phyloP scores from a whole-genome alignment of 768 basidiomycete genomes.

The Sutorius australiensis region DNA sequence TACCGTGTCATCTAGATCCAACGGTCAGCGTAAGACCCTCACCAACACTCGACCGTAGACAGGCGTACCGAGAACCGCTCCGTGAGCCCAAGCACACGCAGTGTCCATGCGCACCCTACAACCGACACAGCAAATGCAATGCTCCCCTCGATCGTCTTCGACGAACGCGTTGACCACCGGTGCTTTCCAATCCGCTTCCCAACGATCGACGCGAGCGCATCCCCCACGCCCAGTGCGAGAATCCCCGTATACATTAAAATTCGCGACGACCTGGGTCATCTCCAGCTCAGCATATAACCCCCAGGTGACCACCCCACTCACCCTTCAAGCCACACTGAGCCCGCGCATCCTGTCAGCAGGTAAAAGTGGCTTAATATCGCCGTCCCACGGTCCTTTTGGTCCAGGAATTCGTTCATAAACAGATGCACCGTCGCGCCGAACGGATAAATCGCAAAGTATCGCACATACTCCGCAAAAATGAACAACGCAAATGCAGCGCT shows the following conservation, averaged over 20 bases:
- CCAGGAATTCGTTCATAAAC: constrained; percentile 97
- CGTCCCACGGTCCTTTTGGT: constrained; percentile 90
- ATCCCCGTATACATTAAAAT: constrained; percentile 79
- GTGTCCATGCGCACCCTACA: constrained; percentile 59
- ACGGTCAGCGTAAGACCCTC: constrained; percentile 16
- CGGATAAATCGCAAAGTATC: constrained; percentile 97
- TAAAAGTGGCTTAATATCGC: constrained; percentile 98
- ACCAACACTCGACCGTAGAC: neutral
- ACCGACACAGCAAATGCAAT: constrained; percentile 75
- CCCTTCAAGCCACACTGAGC: constrained; percentile 94
- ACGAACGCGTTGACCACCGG: constrained; percentile 79
- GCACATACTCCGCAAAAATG: constrained; percentile 94
- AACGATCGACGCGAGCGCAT: constrained; percentile 90
- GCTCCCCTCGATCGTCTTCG: constrained; percentile 92
- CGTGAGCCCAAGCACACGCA: constrained; percentile 66
- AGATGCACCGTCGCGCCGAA: constrained; percentile 90
- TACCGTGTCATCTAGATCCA: constrained; percentile 61
- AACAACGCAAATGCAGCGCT: constrained; percentile 93
- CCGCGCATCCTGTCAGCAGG: constrained; percentile 91
- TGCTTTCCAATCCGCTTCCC: constrained; percentile 79
- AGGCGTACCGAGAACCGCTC: constrained; percentile 74
- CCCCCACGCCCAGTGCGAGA: constrained; percentile 86
- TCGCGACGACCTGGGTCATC: constrained; percentile 38
- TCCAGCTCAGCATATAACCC: constrained; percentile 3
- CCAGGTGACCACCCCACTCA: constrained; percentile 36